Base-by-base conservation (phyloP, 2,329 filamentous ascomycete genomes). In the Fusarium armeniacum region DNA sequence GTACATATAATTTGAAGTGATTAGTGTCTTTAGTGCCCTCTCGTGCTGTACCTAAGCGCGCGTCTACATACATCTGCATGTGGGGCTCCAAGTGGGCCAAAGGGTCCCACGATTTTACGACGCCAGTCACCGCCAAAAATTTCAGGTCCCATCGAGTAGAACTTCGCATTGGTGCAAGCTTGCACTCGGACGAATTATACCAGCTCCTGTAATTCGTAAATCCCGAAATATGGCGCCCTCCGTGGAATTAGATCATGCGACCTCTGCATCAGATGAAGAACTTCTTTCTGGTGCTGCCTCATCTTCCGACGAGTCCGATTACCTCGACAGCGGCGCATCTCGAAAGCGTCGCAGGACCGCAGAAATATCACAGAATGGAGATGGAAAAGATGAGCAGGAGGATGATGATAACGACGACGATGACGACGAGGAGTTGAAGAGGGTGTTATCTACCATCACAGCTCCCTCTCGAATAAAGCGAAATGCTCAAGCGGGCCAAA, bases 391-490 rank as follows among this genome's bases (percentile, higher is more conserved):
- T 33, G 67, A 76, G 33, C 69, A 76, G 40, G 73, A 79, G 40
- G 76, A 81, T 6, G 33, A 36, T 2, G 46, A 38, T 43, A 77
- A 78, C 8, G 76, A 77, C 11, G 75, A 78, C 5, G 77, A 77
- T 16, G 76, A 77, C 3, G 73, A 77, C 5, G 58, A 76, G 22
- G 76, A 78, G n/a, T 38, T 81, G 12, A 75, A 80, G 55, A 74
- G 66, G 15, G 71, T 76, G 5, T 63, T 83, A 2, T 79, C 83
- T 15, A 82, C 83, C 13, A 82, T 86, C 56, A 80, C 83, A 62
- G 85, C 82, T 6, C 86, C 86, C 4, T 88, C 87, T 6, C 83
- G 87, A 60, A 81, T 89, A 62, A 86, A 81, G 69, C 79, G 80
- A 67, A 82, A 79, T 38, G 64, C 59, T 15, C 70, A 72, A 36